Evolutionary conservation across 2,329 filamentous ascomycete species (phyloP).

Genomic region (Scedosporium aurantiacum): DNA sequence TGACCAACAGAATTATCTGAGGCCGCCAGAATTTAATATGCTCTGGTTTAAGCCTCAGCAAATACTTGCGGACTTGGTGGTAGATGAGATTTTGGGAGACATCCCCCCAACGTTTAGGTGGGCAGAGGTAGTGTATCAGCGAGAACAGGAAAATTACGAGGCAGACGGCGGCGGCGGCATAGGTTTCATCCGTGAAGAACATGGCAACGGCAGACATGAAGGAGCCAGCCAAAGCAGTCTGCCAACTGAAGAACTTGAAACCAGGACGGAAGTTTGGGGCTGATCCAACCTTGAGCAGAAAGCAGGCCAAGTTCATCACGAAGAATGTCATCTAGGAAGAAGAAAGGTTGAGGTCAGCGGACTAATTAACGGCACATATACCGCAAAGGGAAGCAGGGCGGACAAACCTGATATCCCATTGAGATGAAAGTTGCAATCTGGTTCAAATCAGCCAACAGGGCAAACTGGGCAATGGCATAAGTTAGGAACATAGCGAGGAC

Average conservation of each 20-base stretch:
- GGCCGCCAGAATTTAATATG: constrained; percentile 93
- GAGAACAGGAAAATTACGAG: constrained; percentile 68
- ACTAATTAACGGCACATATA: not conserved
- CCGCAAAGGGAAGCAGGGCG: not conserved
- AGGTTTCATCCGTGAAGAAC: constrained; percentile 81
- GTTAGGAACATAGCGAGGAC: constrained; percentile 66
- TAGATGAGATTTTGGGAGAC: constrained; percentile 86
- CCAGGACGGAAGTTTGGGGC: constrained; percentile 82
- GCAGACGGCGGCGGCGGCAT: constrained; percentile 64
- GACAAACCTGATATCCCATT: constrained; percentile 66
- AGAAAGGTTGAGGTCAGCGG: constrained; percentile 7
- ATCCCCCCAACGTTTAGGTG: constrained; percentile 82
- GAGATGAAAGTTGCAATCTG: constrained; percentile 83
- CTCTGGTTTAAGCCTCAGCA: constrained; percentile 71
- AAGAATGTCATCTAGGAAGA: constrained; percentile 65
- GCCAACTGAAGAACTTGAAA: constrained; percentile 83
- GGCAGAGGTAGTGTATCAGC: constrained; percentile 74
- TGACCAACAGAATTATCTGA: constrained; percentile 75
- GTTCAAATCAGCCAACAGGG: constrained; percentile 74
- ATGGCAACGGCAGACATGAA: constrained; percentile 69
- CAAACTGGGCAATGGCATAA: constrained; percentile 63
- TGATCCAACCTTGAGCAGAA: constrained; percentile 74
- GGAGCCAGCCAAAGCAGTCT: constrained; percentile 65
- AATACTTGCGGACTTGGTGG: constrained; percentile 73
- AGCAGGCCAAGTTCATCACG: constrained; percentile 79